Evolutionary conservation across 1,284 basidiomycete species (phyloP).

Genomic region (Trichosporon asahii): DNA sequence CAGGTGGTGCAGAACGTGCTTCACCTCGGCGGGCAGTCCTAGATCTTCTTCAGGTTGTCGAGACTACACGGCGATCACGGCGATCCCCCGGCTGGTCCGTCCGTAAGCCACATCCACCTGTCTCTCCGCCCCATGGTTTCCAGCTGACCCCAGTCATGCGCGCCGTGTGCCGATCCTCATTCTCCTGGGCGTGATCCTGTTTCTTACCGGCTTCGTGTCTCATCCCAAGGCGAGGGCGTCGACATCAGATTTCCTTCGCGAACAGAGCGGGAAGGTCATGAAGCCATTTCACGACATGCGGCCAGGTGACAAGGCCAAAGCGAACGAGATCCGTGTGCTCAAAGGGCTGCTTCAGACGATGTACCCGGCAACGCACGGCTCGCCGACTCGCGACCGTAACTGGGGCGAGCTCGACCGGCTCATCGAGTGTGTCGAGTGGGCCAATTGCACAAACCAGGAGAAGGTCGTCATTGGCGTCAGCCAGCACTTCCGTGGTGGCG

Average conservation of each 20-base stretch:
- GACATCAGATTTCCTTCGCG: background rate
- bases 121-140: too few species aligned
- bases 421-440: constrained; percentile 25
- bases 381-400: constrained; percentile 3
- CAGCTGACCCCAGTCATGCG: background rate
- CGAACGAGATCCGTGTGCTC: constrained; percentile 17
- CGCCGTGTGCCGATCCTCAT: background rate
- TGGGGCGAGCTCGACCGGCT: constrained; percentile 22
- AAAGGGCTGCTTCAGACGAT: constrained; percentile 15
- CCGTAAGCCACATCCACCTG: background rate
- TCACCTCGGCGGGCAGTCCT: too few species aligned
- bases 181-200: background rate
- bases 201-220: background rate
- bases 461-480: constrained; percentile 33
- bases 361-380: constrained; percentile 11
- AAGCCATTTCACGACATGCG: background rate
- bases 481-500: constrained; percentile 31
- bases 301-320: background rate
- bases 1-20: too few species aligned
- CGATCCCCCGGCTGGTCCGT: background rate
- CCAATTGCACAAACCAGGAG: constrained; percentile 29
- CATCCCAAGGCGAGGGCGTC: background rate
- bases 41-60: too few species aligned
- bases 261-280: background rate
- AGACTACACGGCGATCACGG: too few species aligned